Base-by-base conservation (phyloP, 2,329 filamentous ascomycete genomes). In the Emergomyces orientalis region DNA sequence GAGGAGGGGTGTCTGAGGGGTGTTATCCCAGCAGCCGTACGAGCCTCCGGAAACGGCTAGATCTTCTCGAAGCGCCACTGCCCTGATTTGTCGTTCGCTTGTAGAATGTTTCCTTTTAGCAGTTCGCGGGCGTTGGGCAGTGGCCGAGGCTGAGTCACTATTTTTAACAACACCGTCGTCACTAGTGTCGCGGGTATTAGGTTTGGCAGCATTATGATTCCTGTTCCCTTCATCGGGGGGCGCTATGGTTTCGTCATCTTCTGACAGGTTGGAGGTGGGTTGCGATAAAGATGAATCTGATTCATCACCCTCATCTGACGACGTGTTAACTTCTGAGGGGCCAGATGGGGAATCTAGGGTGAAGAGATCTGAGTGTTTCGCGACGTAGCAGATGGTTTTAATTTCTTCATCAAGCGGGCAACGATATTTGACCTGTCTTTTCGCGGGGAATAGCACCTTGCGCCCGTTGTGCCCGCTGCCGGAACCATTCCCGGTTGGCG, bases 391-490 rank as follows among this genome's bases (percentile, higher is more conserved):
- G 49, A 79, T 77, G 2, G 79, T 86, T 65, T 77, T 78, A 67
- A 87, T 84, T 63, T 85, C 82, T 69, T 86, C 84, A 55, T 83
- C 82, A 32, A 86, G 71, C 22, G 81, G 80, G 14, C 75, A 75
- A 25, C 80, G 77, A 69, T 86, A 87, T 32, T 78, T 79, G 14
- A 87, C 84, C 65, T 77, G 78, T 74, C 86, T 86, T 68, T 80
- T 75, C 1, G 81, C 76, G 3, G 83, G 82, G 68, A 85, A 86
- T 65, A 77, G 76, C 39, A 75, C 71, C 54, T 72, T 73, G 59
- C 75, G 72, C 41, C 63, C 71, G 76, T 72, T 64, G 75, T 62
- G 74, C 55, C 69, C 71, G 69, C 68, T 74, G 43, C 72, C 69
- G 55, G 70, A 68, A 62, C 63, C 70, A n/a, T 71, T 69, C 6